Conservation (phyloP, 208 protist genomes). For the Strigomonas galati region DNA sequence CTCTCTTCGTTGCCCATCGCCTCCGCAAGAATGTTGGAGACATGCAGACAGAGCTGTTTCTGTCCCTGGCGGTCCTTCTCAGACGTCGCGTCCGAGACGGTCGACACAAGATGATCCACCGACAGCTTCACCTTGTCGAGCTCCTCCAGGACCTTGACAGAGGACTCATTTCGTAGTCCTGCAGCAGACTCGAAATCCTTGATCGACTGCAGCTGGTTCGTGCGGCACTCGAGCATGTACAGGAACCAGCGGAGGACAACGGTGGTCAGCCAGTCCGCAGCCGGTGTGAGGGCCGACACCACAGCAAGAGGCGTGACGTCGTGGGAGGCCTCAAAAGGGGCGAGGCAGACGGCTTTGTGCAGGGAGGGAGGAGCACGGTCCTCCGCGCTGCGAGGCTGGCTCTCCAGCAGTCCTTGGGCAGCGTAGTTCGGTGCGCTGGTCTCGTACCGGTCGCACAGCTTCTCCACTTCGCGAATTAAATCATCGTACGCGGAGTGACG, state of each 20-base stretch:
- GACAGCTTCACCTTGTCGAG: not conserved
- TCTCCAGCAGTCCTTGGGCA: no score
- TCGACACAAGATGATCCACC: not conserved
- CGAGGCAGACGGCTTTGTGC: not conserved
- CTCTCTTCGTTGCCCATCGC: not conserved
- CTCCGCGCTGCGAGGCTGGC: no score
- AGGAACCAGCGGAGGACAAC: conserved; percentile 2
- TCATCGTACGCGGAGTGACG: no score
- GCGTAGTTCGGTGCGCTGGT: no score
- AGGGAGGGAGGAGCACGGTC: not conserved
- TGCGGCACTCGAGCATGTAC: not conserved
- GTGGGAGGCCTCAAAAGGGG: not conserved
- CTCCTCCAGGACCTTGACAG: not conserved
- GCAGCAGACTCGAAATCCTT: not conserved
- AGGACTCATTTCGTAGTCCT: not conserved
- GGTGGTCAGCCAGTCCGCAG: conserved; percentile 2
- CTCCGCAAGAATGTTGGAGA: not conserved
- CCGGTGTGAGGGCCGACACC: not conserved
- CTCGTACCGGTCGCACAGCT: no score
- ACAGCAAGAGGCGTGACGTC: not conserved
- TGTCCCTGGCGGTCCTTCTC: not conserved
- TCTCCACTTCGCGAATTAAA: no score
- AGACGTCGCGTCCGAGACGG: not conserved
- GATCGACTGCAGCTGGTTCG: not conserved
- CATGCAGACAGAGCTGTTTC: conserved; percentile 1